Conservation (phyloP, 192 early-diverging fungal species). For the Linnemannia exigua region DNA sequence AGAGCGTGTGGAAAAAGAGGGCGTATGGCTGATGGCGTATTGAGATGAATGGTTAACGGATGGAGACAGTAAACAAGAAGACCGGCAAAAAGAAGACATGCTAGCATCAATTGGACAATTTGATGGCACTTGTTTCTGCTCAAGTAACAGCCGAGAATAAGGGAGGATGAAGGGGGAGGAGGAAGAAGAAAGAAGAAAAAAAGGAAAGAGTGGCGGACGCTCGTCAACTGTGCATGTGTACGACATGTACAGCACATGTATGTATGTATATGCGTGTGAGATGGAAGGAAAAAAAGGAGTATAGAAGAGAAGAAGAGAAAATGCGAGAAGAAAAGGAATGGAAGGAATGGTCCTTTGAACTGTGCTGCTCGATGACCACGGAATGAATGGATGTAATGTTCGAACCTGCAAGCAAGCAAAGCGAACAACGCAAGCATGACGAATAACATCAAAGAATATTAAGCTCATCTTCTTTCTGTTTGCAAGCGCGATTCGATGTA, state of each 20-base stretch:
- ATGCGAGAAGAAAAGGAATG: not conserved
- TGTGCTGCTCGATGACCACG: not conserved
- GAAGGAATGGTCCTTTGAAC: not conserved
- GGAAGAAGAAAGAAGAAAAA: not conserved
- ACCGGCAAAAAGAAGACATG: not conserved
- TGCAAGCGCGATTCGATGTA: not conserved
- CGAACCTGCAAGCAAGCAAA: not conserved
- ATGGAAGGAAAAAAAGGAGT: not conserved
- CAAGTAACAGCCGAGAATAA: not conserved
- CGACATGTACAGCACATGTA: not conserved
- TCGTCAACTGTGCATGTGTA: not conserved
- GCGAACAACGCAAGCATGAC: too few species aligned
- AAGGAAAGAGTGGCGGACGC: not conserved
- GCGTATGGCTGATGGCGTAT: not conserved
- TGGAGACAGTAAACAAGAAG: not conserved
- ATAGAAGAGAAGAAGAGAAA: not conserved
- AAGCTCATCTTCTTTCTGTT: not conserved
- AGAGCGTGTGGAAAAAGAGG: not conserved
- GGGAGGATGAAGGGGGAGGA: not conserved
- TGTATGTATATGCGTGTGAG: not conserved
- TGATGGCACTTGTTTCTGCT: not conserved
- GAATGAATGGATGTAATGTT: not conserved
- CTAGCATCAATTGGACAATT: not conserved
- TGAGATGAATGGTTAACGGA: slow-evolving; percentile 7
- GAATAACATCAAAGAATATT: not conserved